Conservation (phyloP, 2,329 filamentous ascomycete genomes). For the Pseudogymnoascus pannorum region DNA sequence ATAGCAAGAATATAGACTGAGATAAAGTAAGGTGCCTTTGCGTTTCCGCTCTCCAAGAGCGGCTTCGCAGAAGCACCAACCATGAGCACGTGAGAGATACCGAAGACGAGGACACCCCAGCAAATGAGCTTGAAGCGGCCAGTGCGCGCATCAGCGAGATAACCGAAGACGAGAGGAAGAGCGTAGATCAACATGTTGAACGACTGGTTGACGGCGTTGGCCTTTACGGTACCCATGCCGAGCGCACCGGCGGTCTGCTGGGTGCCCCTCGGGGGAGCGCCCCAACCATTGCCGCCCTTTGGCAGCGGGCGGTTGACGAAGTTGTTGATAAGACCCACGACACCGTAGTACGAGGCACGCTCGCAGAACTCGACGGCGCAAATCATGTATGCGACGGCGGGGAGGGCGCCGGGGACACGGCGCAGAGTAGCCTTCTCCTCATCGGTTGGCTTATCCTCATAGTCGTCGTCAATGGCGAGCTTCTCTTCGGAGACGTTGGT, state of each 20-base stretch:
- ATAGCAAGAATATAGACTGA: constrained; percentile 23
- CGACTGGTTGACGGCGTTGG: constrained; percentile 46
- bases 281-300: constrained; percentile 32
- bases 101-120: constrained; percentile 41
- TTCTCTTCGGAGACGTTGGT: constrained; percentile 16
- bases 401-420: constrained; percentile 57
- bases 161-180: constrained; percentile 43
- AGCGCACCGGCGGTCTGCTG: constrained; percentile 45
- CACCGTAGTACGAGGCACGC: constrained; percentile 72
- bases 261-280: constrained; percentile 31
- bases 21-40: constrained; percentile 41
- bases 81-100: constrained; percentile 55
- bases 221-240: constrained; percentile 46
- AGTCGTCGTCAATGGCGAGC: constrained; percentile 15
- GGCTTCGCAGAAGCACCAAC: constrained; percentile 55
- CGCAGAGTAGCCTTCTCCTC: constrained; percentile 56
- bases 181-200: constrained; percentile 44
- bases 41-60: constrained; percentile 51
- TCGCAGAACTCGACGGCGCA: constrained; percentile 69
- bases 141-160: constrained; percentile 54
- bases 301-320: constrained; percentile 56
- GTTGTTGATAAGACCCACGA: constrained; percentile 50
- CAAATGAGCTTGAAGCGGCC: constrained; percentile 59
- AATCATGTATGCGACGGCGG: constrained; percentile 60
- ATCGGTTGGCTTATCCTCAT: constrained; percentile 40